Evolutionary conservation across 2,329 filamentous ascomycete species (phyloP), one percentile per base, ranked within the genome.

Genomic region (Remersonia thermophila): DNA sequence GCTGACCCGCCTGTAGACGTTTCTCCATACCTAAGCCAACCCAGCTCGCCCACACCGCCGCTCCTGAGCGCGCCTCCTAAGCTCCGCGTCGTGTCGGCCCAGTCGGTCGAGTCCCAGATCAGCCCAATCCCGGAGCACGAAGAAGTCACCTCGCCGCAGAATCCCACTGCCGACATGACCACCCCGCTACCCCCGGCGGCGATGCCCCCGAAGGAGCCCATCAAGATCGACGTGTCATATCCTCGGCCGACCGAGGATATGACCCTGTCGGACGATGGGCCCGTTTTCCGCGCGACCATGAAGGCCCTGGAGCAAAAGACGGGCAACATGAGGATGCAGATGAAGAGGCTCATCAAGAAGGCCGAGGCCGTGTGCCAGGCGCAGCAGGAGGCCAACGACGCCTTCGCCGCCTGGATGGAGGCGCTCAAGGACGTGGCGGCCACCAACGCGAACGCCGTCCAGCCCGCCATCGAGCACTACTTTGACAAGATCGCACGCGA

Each of bases 301-400:
- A 95, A 95, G 56, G 82, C 87, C 0, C 63, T 96, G 18, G 91
- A 98, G 58, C 87, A 94, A 54, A 96, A 94, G 65, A 98, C 89
- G 0, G 84, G 86, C 30, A 93, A 83, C 49, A 91, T 98, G 83
- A 80, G 87, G 40, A 69, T 74, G 15, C 83, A 89, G 48, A 95
- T 96, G 77, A 98, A 98, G 60, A 93, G 91, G 53, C 83, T 98
- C 7, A 65, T 98, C 47, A 93, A 91, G 55, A 84, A 80, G 52
- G 91, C 91, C n/a, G 91, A 96, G 53, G 79, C 84, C 6, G 87
- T 86, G 12, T 73, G 93, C 48, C 64, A 74, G 36, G 78, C 86
- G 3, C 89, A 95, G 55, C 66, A 69, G 3, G 76, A 81, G 43
- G 89, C 83, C 56, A 98, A 96, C 54, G 84, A 93, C 36, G 80